Percentiles rank a stretch among this genome's conserved stretches.
Evolutionary conservation across 768 basidiomycete genomes (phyloP).

Genomic region (Lactarius quietus): DNA sequence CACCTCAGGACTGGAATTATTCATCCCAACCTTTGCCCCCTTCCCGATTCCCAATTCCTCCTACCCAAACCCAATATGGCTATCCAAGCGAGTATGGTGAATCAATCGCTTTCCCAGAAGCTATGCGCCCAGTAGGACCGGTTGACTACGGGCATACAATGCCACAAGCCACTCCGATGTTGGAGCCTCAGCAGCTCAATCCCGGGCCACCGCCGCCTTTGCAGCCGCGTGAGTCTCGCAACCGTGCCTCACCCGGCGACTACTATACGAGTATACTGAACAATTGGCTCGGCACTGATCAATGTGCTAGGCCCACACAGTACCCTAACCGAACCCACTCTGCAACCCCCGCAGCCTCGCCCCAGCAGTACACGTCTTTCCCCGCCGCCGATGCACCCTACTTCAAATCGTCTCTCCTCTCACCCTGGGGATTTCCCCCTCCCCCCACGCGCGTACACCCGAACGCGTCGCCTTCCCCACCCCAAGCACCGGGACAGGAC

Average conservation of each 20-base stretch:
- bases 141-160: background rate
- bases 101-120: background rate
- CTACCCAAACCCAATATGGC: background rate
- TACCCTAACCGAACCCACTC: background rate
- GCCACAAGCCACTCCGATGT: background rate
- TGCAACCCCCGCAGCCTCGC: background rate
- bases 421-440: background rate
- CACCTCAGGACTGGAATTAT: conserved; percentile 2
- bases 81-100: conserved; percentile 6
- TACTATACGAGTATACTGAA: conserved; percentile 1
- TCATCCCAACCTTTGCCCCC: background rate
- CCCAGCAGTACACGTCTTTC: background rate
- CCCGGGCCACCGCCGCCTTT: conserved; percentile 10
- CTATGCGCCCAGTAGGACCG: background rate
- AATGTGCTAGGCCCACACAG: conserved; percentile 4
- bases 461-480: conserved; percentile 4
- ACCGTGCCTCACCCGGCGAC: background rate
- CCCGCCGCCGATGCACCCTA: background rate
- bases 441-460: background rate
- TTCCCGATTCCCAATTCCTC: background rate
- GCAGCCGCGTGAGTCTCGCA: conserved; percentile 12
- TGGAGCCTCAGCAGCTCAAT: conserved; percentile 9
- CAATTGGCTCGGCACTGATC: background rate
- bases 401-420: background rate
- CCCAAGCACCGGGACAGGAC: background rate